Base-by-base conservation (phyloP, 495 filamentous ascomycete species). In the Neurospora africana region DNA sequence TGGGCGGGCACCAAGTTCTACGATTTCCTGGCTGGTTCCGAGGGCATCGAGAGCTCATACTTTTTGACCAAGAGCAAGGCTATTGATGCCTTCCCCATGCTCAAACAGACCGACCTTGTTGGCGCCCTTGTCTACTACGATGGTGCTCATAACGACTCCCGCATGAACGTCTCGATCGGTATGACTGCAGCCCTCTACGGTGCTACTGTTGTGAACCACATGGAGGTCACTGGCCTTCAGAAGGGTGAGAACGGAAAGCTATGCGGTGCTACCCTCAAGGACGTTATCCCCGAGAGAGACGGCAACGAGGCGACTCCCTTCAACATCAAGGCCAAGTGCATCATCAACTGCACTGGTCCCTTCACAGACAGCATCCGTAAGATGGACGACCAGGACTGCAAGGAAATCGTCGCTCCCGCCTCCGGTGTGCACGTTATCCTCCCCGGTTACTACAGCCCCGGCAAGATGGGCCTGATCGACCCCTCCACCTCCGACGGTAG, bases 91-190 rank as follows among this genome's bases (percentile, higher is more conserved):
- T 99, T 99, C 77, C 95, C 95, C n/a, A 98, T 98, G 95, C 81
- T 99, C 74, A 95, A 93, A 82, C 91, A 89, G 76, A 90, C 92
- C 40, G 91, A 92, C 53, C 83, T 99, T 5, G 87, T 94, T 67
- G 95, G 95, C 67, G 95, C 95, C 44, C 85, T 98, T 77, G 95
- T 99, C 0, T 99, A 99, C 85, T 99, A 99, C 80, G 95, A 99
- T 83, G 95, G 95, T 75, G 94, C 94, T 3, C 95, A 99, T 84
- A 99, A 98, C 78, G 95, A 99, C 81, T 98, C 95, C 33, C 88
- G 95, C 69, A 99, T 99, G 95, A 99, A 99, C 76, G 93, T 98
- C 47, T 96, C 94, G 9, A 84, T 98, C 67, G 95, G 92, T 11
- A 95, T 97, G 91, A 99, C 95, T 23, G 95, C 94, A 15, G 95